Conservation (phyloP, 129 eudicot genomes). For the Artemisia annua region DNA sequence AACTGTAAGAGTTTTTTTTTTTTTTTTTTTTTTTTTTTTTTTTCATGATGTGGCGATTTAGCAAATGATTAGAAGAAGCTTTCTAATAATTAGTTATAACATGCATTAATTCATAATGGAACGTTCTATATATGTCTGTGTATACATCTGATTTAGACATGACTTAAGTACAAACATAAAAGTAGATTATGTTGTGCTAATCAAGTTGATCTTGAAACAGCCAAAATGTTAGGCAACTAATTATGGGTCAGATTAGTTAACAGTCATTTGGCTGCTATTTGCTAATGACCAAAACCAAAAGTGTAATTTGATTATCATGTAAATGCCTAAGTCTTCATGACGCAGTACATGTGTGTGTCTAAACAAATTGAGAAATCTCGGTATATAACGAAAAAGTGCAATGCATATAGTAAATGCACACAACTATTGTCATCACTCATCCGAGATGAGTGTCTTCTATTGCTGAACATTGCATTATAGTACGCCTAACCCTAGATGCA, state of each 20-base stretch:
- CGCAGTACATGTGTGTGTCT: not conserved
- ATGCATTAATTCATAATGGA: not conserved
- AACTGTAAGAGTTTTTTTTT: not conserved
- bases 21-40: not conserved
- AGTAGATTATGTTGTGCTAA: not conserved
- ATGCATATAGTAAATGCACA: too few species aligned
- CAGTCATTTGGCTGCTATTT: not conserved
- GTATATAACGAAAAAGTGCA: too few species aligned
- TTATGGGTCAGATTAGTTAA: not conserved
- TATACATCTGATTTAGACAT: slow-evolving; percentile 15
- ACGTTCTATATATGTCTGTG: not conserved
- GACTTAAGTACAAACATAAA: not conserved
- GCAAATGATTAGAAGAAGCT: not conserved
- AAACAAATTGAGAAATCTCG: not conserved
- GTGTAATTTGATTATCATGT: not conserved
- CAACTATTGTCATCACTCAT: too few species aligned
- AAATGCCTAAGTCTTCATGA: not conserved
- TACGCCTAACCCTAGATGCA: too few species aligned
- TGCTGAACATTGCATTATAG: too few species aligned
- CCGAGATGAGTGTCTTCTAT: too few species aligned
- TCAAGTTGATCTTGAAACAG: not conserved
- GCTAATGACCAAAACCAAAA: not conserved
- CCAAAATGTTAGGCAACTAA: not conserved
- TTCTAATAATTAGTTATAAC: not conserved
- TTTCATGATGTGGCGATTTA: not conserved